phyloP scores from a whole-genome alignment of 163 green algal species.

The Prototheca wickerhamii region DNA sequence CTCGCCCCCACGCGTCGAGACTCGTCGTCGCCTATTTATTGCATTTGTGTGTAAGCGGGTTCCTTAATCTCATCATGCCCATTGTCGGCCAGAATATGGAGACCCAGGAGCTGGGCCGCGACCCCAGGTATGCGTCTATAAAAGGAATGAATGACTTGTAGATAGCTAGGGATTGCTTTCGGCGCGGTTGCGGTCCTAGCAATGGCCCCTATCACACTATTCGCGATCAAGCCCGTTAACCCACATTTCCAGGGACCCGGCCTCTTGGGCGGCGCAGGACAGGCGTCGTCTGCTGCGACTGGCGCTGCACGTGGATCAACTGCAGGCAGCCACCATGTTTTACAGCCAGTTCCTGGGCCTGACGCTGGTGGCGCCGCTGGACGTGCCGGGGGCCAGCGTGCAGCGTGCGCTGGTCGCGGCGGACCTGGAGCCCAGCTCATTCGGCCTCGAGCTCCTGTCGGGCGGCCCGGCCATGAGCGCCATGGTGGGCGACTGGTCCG shows the following conservation, averaged over 20 bases:
- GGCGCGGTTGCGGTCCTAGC: no score
- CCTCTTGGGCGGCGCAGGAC: neutral
- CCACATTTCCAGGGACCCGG: neutral
- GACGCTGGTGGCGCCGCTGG: neutral
- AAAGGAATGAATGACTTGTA: no score
- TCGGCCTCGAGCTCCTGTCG: neutral
- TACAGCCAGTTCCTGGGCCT: slow-evolving; percentile 4
- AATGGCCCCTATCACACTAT: no score
- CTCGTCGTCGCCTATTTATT: no score
- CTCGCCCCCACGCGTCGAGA: no score
- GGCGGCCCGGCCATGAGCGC: neutral
- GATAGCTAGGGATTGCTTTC: no score
- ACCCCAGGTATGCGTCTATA: no score
- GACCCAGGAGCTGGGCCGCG: neutral
- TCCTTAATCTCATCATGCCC: neutral
- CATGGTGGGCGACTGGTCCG: neutral
- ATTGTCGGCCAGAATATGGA: neutral
- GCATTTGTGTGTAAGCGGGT: neutral
- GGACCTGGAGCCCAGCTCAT: neutral
- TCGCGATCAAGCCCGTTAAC: no score
- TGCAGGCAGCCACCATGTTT: neutral
- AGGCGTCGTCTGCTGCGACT: neutral
- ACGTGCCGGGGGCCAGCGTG: neutral
- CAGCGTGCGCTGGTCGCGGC: neutral
- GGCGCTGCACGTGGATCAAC: neutral